These are phyloP conservation scores for Drechslerella stenobrocha DNA, from an alignment of 2,329 filamentous ascomycete species.

Conservation along the genomic window DNA sequence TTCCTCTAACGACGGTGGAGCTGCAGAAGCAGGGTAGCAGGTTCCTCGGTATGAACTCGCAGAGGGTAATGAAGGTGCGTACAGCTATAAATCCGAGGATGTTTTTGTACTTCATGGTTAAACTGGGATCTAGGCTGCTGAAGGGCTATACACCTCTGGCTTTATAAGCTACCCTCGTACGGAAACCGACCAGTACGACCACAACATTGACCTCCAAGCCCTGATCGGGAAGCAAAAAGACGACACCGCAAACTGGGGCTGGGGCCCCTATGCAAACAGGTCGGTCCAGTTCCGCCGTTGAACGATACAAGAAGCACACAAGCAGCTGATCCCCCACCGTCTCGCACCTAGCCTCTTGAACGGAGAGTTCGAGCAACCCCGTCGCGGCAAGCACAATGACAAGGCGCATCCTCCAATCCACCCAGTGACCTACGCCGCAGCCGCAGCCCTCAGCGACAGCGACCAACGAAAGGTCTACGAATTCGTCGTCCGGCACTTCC, in stretches of 20 bases:
- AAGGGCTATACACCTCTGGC: constrained; percentile 85
- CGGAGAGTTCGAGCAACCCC: constrained; percentile 77
- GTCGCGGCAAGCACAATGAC: constrained; percentile 85
- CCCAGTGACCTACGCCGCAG: constrained; percentile 80
- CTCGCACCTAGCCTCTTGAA: constrained; percentile 62
- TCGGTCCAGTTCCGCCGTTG: too few relatives aligned
- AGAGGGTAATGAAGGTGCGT: constrained; percentile 76
- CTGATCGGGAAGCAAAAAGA: constrained; percentile 82
- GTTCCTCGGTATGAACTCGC: constrained; percentile 86
- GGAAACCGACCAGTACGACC: constrained; percentile 93
- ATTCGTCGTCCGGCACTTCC: constrained; percentile 85
- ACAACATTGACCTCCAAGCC: constrained; percentile 77
- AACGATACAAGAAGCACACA: constrained; percentile 56
- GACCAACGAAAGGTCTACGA: constrained; percentile 82
- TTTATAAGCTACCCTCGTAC: constrained; percentile 98
- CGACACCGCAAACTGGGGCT: constrained; percentile 62
- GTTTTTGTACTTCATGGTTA: too few relatives aligned
- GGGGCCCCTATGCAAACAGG: constrained; percentile 83
- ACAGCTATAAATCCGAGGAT: constrained; percentile 27
- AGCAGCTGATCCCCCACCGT: neutral
- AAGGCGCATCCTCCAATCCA: constrained; percentile 98
- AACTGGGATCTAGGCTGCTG: constrained; percentile 72
- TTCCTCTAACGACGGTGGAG: constrained; percentile 93
- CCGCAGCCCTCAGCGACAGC: constrained; percentile 63
- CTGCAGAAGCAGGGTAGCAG: constrained; percentile 92